Base-by-base conservation (phyloP, 164 flowering plant species). In the Vitis rotundifolia region DNA sequence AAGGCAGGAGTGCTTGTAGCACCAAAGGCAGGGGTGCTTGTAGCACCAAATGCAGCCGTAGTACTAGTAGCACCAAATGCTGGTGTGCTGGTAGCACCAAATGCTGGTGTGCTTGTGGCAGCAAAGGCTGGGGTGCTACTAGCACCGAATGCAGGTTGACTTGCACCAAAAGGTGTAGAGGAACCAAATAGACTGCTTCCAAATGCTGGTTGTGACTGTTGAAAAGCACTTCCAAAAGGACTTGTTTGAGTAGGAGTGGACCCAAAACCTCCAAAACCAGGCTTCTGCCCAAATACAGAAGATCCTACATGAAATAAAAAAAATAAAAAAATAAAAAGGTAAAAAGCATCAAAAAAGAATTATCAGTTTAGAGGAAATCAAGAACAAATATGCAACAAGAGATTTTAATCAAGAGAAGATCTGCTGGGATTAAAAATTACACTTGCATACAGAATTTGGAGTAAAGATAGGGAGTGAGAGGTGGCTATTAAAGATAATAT, bases 261-360 rank as follows among this genome's bases (percentile, higher is more conserved):
- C 52, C 97, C 97, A 86, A 93, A 93, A 9, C 87, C 92, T 71
- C 98, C 98, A 81, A 91, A 93, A 56, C 87, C 81, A 71, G 98
- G 91, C 78, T 89, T 89, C 81, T 87, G 93, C 58, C 94, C 97
- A 81, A 91, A 93, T 5, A 71, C 67, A 72, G 94, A 88, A 31
- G 94, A 82, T 37, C 93, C 98, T 91, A 52, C 48, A 16, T 26
- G 52, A 28, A 31, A n/a, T n/a, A n/a, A 26, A 66, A 26, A 61
- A 50, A 59, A 8, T 11, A 14, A 71, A 66, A 55, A 44, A 52
- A n/a, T n/a, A 8, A 49, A 1, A 63, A 19, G 18, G 5, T 47
- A 49, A 6, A 15, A 12, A 60, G 22, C 2, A 59, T 22, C 2
- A 22, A 26, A 19, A 53, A 2, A 28, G 19, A 14, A 61, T 9